Percentiles rank a stretch among this genome's conserved stretches.
phyloP scores from a whole-genome alignment of 2,329 filamentous ascomycete species.

The Cercospora canescens region DNA sequence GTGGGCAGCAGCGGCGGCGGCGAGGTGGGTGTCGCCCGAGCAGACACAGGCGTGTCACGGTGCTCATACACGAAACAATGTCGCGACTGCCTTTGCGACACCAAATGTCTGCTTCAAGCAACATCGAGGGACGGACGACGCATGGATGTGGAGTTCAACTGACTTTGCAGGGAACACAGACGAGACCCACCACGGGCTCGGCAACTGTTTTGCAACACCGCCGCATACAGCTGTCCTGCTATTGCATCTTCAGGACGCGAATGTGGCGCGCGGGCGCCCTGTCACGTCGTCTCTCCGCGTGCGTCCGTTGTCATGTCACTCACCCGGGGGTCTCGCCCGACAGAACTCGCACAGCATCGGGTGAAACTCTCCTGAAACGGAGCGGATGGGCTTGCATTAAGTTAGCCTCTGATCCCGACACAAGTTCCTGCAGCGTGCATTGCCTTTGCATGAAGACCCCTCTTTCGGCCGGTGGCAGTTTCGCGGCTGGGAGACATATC shows the following conservation, averaged over 20 bases:
- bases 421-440: conserved; percentile 5
- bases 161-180: background rate
- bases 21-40: background rate
- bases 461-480: background rate
- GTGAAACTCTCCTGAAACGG: background rate
- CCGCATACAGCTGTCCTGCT: background rate
- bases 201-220: background rate
- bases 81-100: background rate
- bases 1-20: background rate
- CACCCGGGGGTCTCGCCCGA: background rate
- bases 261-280: background rate
- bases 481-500: background rate
- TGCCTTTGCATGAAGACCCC: background rate
- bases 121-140: background rate
- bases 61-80: background rate
- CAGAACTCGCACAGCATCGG: background rate
- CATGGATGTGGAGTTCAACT: background rate
- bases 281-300: background rate
- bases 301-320: background rate
- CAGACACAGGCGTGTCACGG: background rate
- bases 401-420: conserved; percentile 2
- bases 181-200: background rate
- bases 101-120: background rate
- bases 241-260: background rate
- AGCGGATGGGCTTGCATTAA: background rate